Evolutionary conservation across 2,329 filamentous ascomycete genomes (phyloP), one percentile per base, ranked within the genome.

Genomic region (Sporothrix brunneoviolacea): DNA sequence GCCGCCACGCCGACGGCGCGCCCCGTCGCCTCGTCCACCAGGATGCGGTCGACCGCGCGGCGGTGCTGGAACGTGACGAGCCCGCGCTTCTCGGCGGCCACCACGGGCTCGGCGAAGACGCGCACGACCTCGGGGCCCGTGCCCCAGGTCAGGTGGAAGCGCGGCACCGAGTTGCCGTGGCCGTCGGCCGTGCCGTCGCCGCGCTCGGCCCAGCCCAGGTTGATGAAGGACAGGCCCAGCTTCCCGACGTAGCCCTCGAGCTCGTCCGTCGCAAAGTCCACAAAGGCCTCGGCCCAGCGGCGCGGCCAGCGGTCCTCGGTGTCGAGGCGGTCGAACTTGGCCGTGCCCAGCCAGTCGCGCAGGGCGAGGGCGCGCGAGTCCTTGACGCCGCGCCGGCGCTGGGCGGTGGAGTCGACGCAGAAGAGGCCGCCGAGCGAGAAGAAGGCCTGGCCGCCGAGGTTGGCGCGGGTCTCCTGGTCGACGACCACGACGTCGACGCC

Each of bases 391-490:
- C 75, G 67, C 48, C 75, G 71, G 4, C 79, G 73, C 66, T 83
- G 79, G 55, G 75, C 69, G 8, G 71, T 59, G 8, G 77, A 80
- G 64, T 82, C 62, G 50, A 83, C 79, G 63, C 75, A 70, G 65
- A 83, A 83, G 22, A 83, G 61, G 32, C 79, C 79, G 30, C 79
- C 80, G 1, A 83, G 71, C 4, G 79, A 83, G 77, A 79, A 83
- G 60, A 82, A 82, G 7, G 79, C 79, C 62, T 83, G 79, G 3
- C 79, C 79, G 52, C 80, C 80, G 9, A 83, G 67, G 57, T 71
- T 81, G 54, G 69, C 63, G 27, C 68, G 70, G 52, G 75, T 76
- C 60, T 83, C 79, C 59, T 83, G 79, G 63, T 83, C 80, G 45
- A 83, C 47, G 37, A 82, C 63, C 43, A 81, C 52, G 32, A 69